Conservation (phyloP, 495 filamentous ascomycete species). For the Neurospora tetrasperma region DNA sequence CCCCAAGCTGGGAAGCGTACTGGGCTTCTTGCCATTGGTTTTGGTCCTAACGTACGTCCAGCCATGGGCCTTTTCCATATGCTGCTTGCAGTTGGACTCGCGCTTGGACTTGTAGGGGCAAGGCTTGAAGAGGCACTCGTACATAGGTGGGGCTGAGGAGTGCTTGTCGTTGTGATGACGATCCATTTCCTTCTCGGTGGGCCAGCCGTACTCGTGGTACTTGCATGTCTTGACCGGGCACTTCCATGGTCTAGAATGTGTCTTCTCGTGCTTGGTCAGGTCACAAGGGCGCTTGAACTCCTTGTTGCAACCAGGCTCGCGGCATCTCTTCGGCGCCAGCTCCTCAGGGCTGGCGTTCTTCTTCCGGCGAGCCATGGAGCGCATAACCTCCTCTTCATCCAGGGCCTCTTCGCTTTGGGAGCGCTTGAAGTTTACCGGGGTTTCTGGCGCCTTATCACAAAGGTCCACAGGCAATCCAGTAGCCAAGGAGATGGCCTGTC, state of each 20-base stretch:
- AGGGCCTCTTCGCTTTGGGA: constrained; percentile 46
- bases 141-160: constrained; percentile 63
- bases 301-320: constrained; percentile 62
- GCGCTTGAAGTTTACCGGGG: constrained; percentile 47
- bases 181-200: constrained; percentile 94
- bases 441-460: constrained; percentile 32
- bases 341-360: constrained; percentile 66
- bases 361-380: constrained; percentile 84
- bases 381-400: constrained; percentile 65
- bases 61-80: constrained; percentile 96
- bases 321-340: constrained; percentile 60
- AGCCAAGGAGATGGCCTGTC: constrained; percentile 62
- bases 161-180: constrained; percentile 95
- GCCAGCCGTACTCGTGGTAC: constrained; percentile 80
- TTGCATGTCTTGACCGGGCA: constrained; percentile 73
- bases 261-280: constrained; percentile 93
- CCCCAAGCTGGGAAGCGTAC: constrained; percentile 19
- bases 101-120: constrained; percentile 93
- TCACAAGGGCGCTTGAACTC: constrained; percentile 90
- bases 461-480: constrained; percentile 46
- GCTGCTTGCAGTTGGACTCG: constrained; percentile 97
- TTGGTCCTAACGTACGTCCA: constrained; percentile 87
- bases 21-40: constrained; percentile 57
- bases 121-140: constrained; percentile 68
- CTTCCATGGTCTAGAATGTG: constrained; percentile 91